These are phyloP conservation scores for Russula sp. DNA, from an alignment of 768 basidiomycete species.

Conservation along the genomic window DNA sequence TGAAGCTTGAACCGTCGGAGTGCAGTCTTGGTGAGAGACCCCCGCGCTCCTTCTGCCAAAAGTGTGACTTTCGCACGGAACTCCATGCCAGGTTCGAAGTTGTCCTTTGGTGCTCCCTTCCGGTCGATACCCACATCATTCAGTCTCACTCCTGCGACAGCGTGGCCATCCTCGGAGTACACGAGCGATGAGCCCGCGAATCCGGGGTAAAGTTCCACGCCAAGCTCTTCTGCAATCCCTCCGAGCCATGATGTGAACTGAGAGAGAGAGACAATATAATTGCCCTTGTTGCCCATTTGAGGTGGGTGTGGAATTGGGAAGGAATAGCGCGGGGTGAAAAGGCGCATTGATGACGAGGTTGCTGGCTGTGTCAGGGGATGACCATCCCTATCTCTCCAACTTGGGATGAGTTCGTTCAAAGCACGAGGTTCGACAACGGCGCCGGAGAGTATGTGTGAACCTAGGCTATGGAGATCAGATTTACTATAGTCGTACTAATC, in stretches of 20 bases:
- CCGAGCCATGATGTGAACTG: slow-evolving; percentile 87
- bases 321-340: slow-evolving; percentile 58
- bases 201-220: slow-evolving; percentile 95
- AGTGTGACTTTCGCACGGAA: slow-evolving; percentile 90
- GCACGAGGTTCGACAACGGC: slow-evolving; percentile 92
- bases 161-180: slow-evolving; percentile 52
- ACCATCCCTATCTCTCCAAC: slow-evolving; percentile 58
- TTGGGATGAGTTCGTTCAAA: slow-evolving; percentile 82
- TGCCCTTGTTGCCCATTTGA: slow-evolving; percentile 92
- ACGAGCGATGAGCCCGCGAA: slow-evolving; percentile 88
- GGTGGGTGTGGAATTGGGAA: slow-evolving; percentile 92
- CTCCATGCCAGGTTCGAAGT: slow-evolving; percentile 94
- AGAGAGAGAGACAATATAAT: slow-evolving; percentile 88
- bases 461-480: slow-evolving; percentile 32
- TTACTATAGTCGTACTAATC: neutral
- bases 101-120: slow-evolving; percentile 65
- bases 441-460: slow-evolving; percentile 91
- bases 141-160: slow-evolving; percentile 74
- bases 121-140: slow-evolving; percentile 92
- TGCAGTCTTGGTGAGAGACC: slow-evolving; percentile 76
- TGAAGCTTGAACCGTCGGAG: slow-evolving; percentile 70
- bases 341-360: slow-evolving; percentile 75
- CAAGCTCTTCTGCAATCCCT: slow-evolving; percentile 72
- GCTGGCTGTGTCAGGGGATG: slow-evolving; percentile 82
- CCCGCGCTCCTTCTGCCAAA: slow-evolving; percentile 93